A percentile compares a stretch with the other conserved stretches of the same genome.
Conservation (phyloP, 352 stramenopile species). For the Phytophthora europaea region DNA sequence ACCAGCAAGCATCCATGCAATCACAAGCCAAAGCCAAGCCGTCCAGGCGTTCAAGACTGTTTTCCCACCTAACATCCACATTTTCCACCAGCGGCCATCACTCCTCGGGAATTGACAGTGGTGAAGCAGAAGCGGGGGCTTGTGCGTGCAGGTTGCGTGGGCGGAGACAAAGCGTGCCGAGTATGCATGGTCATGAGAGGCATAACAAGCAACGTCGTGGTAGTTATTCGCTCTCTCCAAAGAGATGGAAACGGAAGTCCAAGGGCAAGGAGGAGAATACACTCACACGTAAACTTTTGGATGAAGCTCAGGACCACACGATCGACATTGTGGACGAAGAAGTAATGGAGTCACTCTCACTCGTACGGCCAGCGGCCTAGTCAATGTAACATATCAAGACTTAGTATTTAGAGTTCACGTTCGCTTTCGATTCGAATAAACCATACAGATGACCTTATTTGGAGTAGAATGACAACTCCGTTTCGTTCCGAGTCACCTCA, state of each 20-base stretch:
- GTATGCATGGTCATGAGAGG: constrained; percentile 3
- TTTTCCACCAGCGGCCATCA: constrained; percentile 31
- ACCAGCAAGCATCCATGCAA: not conserved
- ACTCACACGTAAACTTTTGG: constrained; percentile 43
- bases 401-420: constrained; percentile 12
- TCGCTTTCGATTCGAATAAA: not conserved
- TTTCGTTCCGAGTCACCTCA: constrained; percentile 84
- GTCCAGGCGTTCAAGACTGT: constrained; percentile 21
- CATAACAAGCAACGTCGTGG: constrained; percentile 10
- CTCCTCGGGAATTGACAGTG: constrained; percentile 12
- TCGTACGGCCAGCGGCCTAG: constrained; percentile 31
- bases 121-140: not conserved
- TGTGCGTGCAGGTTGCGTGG: constrained; percentile 40
- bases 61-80: constrained; percentile 40
- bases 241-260: constrained; percentile 28
- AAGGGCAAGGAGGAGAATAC: constrained; percentile 18
- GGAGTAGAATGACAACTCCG: constrained; percentile 78
- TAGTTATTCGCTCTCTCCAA: constrained; percentile 11
- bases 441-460: constrained; percentile 45
- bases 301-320: constrained; percentile 32
- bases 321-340: constrained; percentile 41
- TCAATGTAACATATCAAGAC: constrained; percentile 20
- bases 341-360: constrained; percentile 16
- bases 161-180: constrained; percentile 13
- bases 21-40: constrained; percentile 22